Conservation (phyloP, 2,329 filamentous ascomycete species). For the Raffaelea ambrosiae region DNA sequence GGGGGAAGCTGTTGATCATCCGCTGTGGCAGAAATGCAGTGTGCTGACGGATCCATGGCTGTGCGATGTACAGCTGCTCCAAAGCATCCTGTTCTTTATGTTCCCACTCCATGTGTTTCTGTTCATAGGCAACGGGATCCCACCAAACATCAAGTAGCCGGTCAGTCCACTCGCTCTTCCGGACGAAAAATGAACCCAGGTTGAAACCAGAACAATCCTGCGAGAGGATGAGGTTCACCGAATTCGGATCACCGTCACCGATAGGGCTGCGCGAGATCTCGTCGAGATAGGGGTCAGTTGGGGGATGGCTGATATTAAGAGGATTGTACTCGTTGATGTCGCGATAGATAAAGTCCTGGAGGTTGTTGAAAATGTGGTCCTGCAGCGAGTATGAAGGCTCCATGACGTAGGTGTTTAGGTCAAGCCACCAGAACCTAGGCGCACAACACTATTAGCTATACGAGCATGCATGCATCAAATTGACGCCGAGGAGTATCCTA, state of each 20-base stretch:
- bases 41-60: constrained; percentile 87
- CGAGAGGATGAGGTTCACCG: constrained; percentile 79
- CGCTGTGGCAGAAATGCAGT: constrained; percentile 86
- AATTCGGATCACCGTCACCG: constrained; percentile 69
- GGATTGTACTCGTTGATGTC: constrained; percentile 97
- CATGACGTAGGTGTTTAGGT: constrained; percentile 97
- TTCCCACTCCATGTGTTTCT: constrained; percentile 98
- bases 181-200: constrained; percentile 88
- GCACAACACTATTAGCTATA: constrained; percentile 14
- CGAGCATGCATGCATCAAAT: not conserved
- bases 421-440: constrained; percentile 97
- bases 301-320: constrained; percentile 83
- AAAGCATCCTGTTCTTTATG: constrained; percentile 97
- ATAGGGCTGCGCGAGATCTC: constrained; percentile 59
- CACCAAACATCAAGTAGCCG: constrained; percentile 93
- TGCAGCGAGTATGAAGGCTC: constrained; percentile 87
- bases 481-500: constrained; percentile 27
- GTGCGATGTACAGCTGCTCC: constrained; percentile 81
- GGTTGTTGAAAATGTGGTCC: constrained; percentile 76
- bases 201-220: constrained; percentile 97
- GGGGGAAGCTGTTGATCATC: constrained; percentile 89
- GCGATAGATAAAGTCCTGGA: constrained; percentile 70
- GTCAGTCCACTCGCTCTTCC: constrained; percentile 81
- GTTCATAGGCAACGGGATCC: constrained; percentile 95
- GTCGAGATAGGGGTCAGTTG: constrained; percentile 67